A percentile compares a stretch with the other conserved stretches of the same genome.
These are phyloP conservation scores for Aspergillus costaricaensis DNA, from an alignment of 2,329 filamentous ascomycete genomes.

Conservation along the genomic window DNA sequence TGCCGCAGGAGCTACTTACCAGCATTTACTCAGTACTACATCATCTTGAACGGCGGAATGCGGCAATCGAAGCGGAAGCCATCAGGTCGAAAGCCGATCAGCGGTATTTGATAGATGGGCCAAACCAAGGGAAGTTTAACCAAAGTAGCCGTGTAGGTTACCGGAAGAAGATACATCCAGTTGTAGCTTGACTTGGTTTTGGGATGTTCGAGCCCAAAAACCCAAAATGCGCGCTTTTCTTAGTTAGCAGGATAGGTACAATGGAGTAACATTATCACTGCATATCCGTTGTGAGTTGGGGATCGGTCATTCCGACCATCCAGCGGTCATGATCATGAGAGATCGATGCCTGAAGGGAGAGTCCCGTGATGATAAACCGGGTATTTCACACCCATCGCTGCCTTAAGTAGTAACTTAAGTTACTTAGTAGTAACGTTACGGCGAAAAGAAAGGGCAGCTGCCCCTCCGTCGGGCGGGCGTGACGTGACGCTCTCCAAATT, in stretches of 20 bases:
- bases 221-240: background rate
- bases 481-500: slow-evolving; percentile 1
- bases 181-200: background rate
- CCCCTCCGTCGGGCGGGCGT: slow-evolving; percentile 1
- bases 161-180: background rate
- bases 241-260: background rate
- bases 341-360: background rate
- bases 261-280: no score
- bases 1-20: background rate
- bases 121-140: background rate
- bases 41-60: background rate
- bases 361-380: background rate
- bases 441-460: slow-evolving; percentile 3
- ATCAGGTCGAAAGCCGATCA: background rate
- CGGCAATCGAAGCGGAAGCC: background rate
- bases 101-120: background rate
- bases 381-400: background rate
- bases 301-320: background rate
- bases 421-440: background rate
- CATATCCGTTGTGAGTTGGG: no score
- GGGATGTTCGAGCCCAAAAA: background rate
- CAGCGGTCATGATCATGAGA: background rate
- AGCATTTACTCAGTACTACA: background rate
- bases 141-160: background rate
- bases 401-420: background rate